Evolutionary conservation across 768 basidiomycete genomes (phyloP), one percentile per base, ranked within the genome.

Genomic region (Termitomyces sp.): DNA sequence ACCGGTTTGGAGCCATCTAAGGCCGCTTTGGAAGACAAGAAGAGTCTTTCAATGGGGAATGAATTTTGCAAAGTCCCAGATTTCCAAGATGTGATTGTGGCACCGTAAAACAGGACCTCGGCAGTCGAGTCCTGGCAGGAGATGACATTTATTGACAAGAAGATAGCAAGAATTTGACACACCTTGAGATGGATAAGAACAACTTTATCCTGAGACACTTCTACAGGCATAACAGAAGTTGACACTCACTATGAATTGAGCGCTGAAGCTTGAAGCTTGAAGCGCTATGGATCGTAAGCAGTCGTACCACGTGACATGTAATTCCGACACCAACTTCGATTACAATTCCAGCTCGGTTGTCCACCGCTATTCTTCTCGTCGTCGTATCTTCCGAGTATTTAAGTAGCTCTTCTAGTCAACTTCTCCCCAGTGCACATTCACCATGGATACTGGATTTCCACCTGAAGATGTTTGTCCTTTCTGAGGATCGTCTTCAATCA

Each of bases 1-100:
- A 82, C 76, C 1, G 93, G 83, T 71, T 91, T 94, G 38, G 83
- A 82, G 1, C 90, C 91, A 64, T 96, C 92, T 1, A 94, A 73
- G 8, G 75, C 72, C 1, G 95, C 86, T 67, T 90, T 93, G 11
- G 80, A 78, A 10, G 91, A 93, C 5, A 96, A 75, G 63, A 95
- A 98, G 28, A 97, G 74, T 11, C 89, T 76, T 67, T 96, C 94
- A 40, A 71, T 64, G 0, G 79, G 74, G 19, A 68, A 65, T 7
- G 71, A 62, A 49, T 69, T 60, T 21, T 64, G 57, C 40, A 60
- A 62, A 35, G 76, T 76, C 3, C 74, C 69, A 6, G 82, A 73
- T 68, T 85, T 89, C 94, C 94, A 98, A 0, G 94, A 95, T 43
- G 86, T 80, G 17, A 98, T 78, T 0, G 91, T 91, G 0, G 94